Evolutionary conservation across 2,329 filamentous ascomycete species (phyloP).

Genomic region (Penicillium expansum): DNA sequence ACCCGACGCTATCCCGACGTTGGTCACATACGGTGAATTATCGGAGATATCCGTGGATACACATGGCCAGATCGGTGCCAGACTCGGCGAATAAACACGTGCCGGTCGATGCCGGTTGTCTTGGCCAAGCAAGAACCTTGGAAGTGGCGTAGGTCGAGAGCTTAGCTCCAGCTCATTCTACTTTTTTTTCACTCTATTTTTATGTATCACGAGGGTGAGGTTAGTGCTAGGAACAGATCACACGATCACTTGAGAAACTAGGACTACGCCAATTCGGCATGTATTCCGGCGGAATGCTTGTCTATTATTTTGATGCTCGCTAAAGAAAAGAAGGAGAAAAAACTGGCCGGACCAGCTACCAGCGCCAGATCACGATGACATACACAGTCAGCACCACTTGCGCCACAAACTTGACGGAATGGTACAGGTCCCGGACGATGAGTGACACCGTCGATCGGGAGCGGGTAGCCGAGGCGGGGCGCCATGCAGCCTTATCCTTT

Average conservation of each 20-base stretch:
- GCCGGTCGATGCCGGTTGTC: not conserved
- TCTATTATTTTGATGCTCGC: conserved; percentile 20
- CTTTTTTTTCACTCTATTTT: not conserved
- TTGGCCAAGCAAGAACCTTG: not conserved
- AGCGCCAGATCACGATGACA: conserved; percentile 63
- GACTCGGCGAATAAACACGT: not conserved
- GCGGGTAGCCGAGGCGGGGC: conserved; percentile 21
- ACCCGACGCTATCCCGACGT: conserved; percentile 17
- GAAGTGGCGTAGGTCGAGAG: not conserved
- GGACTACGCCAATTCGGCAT: not conserved
- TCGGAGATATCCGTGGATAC: not conserved
- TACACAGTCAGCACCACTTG: conserved; percentile 65
- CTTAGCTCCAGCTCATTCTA: not conserved
- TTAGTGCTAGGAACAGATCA: not conserved
- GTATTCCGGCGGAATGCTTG: not conserved
- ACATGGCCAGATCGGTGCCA: not conserved
- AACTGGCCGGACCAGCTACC: conserved; percentile 40
- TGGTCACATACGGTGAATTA: conserved; percentile 13
- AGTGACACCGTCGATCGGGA: conserved; percentile 35
- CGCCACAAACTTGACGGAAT: conserved; percentile 60
- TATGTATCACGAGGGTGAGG: not conserved
- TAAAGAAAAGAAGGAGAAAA: not conserved
- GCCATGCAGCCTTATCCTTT: conserved; percentile 30
- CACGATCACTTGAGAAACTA: not conserved
- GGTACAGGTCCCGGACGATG: conserved; percentile 60